A percentile compares a stretch with the other conserved stretches of the same genome.
These are phyloP conservation scores for Davidsoniella virescens DNA, from an alignment of 2,329 filamentous ascomycete species.

Conservation along the genomic window DNA sequence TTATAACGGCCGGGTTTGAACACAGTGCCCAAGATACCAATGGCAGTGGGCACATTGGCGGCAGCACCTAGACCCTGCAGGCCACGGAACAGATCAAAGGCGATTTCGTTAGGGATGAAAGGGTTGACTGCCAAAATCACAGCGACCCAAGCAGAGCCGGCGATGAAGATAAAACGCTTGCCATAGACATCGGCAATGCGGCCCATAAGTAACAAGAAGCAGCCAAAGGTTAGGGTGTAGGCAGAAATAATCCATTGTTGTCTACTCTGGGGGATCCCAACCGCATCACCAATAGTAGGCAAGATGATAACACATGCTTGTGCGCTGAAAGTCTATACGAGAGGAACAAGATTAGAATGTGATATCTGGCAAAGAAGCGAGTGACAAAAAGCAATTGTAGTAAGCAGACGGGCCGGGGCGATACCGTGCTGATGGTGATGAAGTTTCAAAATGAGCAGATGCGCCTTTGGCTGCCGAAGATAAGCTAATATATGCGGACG, in stretches of 20 bases:
- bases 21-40: conserved; percentile 52
- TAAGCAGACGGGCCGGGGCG: no score
- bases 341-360: not conserved
- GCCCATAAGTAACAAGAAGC: conserved; percentile 52
- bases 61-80: conserved; percentile 52
- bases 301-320: conserved; percentile 47
- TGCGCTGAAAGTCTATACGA: conserved; percentile 33
- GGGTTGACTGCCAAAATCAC: conserved; percentile 42
- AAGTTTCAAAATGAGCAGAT: no score
- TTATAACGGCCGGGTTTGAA: conserved; percentile 53
- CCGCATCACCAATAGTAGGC: conserved; percentile 40
- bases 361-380: conserved; percentile 9
- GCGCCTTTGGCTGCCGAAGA: no score
- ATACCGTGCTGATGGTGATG: no score
- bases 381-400: no score
- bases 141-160: conserved; percentile 47
- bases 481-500: no score
- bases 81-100: conserved; percentile 49
- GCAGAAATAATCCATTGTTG: conserved; percentile 52
- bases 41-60: conserved; percentile 53
- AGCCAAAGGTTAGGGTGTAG: conserved; percentile 49
- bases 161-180: conserved; percentile 47
- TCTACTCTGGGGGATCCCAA: conserved; percentile 39
- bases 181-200: conserved; percentile 51
- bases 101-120: conserved; percentile 50